Conservation (phyloP, 768 basidiomycete genomes). For the Boletus pseudopeckii region DNA sequence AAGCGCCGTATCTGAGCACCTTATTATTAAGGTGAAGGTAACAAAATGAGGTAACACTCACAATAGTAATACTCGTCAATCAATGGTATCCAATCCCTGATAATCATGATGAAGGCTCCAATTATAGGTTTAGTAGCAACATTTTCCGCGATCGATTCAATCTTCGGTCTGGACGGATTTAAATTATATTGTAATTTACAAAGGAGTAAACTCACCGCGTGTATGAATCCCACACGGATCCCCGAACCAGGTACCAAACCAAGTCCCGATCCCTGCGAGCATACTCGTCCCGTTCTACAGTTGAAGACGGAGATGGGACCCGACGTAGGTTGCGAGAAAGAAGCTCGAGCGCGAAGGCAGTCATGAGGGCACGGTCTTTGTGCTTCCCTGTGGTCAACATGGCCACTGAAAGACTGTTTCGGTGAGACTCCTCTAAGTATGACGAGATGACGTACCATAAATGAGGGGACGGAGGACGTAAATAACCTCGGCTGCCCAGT, state of each 20-base stretch:
- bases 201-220: conserved; percentile 50
- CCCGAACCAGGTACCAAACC: conserved; percentile 81
- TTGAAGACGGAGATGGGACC: conserved; percentile 54
- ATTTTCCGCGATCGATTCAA: conserved; percentile 58
- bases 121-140: conserved; percentile 59
- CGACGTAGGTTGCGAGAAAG: conserved; percentile 74
- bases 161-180: conserved; percentile 58
- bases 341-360: conserved; percentile 66
- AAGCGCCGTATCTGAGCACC: conserved; percentile 41
- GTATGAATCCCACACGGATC: conserved; percentile 79
- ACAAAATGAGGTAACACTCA: conserved; percentile 35
- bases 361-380: conserved; percentile 57
- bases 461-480: conserved; percentile 71
- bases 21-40: background rate
- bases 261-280: conserved; percentile 79
- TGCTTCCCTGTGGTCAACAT: conserved; percentile 23
- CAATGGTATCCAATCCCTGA: conserved; percentile 85
- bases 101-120: conserved; percentile 62
- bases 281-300: conserved; percentile 74
- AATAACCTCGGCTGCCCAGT: conserved; percentile 73
- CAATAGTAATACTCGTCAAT: conserved; percentile 92
- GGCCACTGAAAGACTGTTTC: conserved; percentile 13
- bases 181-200: background rate
- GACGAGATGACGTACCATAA: conserved; percentile 53
- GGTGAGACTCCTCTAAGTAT: conserved; percentile 8